phyloP scores from a whole-genome alignment of 306 rosid genomes.

The Rubus idaeus region DNA sequence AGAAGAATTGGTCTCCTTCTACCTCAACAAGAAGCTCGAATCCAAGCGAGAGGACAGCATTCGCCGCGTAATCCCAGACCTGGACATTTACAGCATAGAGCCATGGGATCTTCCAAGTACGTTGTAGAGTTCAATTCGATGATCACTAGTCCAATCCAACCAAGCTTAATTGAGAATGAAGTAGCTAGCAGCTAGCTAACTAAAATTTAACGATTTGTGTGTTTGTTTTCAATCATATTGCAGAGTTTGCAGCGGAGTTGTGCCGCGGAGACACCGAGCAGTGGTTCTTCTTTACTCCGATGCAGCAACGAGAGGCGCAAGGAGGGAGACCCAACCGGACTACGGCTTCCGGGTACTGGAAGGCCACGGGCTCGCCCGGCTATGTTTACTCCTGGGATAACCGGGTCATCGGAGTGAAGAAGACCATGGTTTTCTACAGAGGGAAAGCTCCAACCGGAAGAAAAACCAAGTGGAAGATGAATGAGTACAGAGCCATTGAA shows the following conservation, averaged over 20 bases:
- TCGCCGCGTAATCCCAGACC: conserved; percentile 52
- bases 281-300: conserved; percentile 81
- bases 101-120: conserved; percentile 81
- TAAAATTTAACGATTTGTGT: neutral
- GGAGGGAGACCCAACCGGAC: conserved; percentile 86
- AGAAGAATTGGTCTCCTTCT: conserved; percentile 75
- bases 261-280: conserved; percentile 79
- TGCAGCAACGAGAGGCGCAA: conserved; percentile 71
- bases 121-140: neutral
- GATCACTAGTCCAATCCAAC: neutral
- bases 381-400: conserved; percentile 69
- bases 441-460: conserved; percentile 84
- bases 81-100: conserved; percentile 59
- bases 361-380: conserved; percentile 85
- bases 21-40: conserved; percentile 57
- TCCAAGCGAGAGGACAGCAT: conserved; percentile 32
- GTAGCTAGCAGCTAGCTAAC: neutral
- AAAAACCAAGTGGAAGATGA: conserved; percentile 91
- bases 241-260: conserved; percentile 63
- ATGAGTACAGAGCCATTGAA: conserved; percentile 79
- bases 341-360: conserved; percentile 81
- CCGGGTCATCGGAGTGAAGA: conserved; percentile 65
- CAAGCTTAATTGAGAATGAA: neutral
- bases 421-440: conserved; percentile 78
- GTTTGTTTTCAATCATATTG: neutral